Percentiles rank a stretch among this genome's conserved stretches.
phyloP scores from a whole-genome alignment of 2,329 filamentous ascomycete genomes.

The Grosmannia clavigera region DNA sequence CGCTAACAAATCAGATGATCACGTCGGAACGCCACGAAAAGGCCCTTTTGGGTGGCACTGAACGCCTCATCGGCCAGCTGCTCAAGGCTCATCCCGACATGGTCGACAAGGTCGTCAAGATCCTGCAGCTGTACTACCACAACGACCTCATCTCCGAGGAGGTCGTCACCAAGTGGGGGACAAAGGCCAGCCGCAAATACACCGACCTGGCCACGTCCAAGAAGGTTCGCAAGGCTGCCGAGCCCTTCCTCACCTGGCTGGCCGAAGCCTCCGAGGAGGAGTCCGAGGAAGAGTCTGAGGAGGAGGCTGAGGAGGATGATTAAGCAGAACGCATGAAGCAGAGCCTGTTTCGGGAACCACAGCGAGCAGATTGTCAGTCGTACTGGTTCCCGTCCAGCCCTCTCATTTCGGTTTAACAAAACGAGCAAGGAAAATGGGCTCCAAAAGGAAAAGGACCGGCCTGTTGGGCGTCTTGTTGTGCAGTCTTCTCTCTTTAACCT shows the following conservation, averaged over 20 bases:
- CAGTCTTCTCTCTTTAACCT: background rate
- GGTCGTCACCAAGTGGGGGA: slow-evolving; percentile 78
- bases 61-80: slow-evolving; percentile 67
- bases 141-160: slow-evolving; percentile 83
- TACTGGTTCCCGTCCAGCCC: background rate
- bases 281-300: slow-evolving; percentile 48
- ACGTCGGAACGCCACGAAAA: slow-evolving; percentile 91
- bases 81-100: slow-evolving; percentile 71
- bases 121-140: slow-evolving; percentile 84
- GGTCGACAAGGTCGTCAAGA: slow-evolving; percentile 63
- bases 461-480: background rate
- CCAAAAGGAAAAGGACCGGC: background rate
- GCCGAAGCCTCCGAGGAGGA: slow-evolving; percentile 52
- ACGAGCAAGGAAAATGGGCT: background rate
- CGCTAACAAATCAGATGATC: slow-evolving; percentile 34
- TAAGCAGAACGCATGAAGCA: slow-evolving; percentile 5
- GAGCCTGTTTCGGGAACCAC: background rate
- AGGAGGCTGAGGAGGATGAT: slow-evolving; percentile 30
- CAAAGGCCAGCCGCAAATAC: slow-evolving; percentile 97
- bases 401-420: background rate
- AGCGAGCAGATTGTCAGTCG: background rate
- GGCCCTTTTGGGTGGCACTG: slow-evolving; percentile 86
- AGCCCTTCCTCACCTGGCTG: slow-evolving; percentile 91
- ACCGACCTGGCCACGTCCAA: slow-evolving; percentile 79
- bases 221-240: slow-evolving; percentile 89